Evolutionary conservation across 2,329 filamentous ascomycete species (phyloP).

Genomic region (Macroventuria anomochaeta): DNA sequence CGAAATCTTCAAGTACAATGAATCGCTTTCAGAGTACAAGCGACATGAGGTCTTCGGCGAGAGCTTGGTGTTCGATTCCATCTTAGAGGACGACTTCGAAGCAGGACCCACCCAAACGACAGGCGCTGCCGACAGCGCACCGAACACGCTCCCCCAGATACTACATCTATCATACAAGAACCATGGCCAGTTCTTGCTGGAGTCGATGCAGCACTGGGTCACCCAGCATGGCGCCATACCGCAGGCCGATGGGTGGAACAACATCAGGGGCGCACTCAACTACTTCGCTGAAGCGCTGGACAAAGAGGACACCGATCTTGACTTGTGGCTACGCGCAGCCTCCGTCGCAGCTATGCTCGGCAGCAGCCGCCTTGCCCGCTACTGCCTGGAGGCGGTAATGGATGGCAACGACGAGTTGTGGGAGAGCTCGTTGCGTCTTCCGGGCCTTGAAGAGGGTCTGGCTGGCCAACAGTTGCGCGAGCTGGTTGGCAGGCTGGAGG

Average conservation of each 20-base stretch:
- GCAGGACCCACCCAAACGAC: slow-evolving; percentile 55
- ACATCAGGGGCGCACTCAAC: slow-evolving; percentile 49
- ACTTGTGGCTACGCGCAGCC: slow-evolving; percentile 68
- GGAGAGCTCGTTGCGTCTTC: slow-evolving; percentile 60
- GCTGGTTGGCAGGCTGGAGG: slow-evolving; percentile 59
- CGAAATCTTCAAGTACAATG: slow-evolving; percentile 91
- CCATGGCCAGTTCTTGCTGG: slow-evolving; percentile 88
- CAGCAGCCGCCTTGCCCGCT: slow-evolving; percentile 65
- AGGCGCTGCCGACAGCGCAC: slow-evolving; percentile 73
- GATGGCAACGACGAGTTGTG: slow-evolving; percentile 66
- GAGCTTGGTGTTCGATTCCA: slow-evolving; percentile 51
- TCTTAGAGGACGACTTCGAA: slow-evolving; percentile 49
- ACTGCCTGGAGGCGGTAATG: slow-evolving; percentile 68
- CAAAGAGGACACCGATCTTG: slow-evolving; percentile 68
- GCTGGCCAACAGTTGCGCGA: slow-evolving; percentile 46
- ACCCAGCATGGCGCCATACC: slow-evolving; percentile 44
- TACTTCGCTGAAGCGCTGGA: slow-evolving; percentile 68
- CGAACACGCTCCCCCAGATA: slow-evolving; percentile 84
- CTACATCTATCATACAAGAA: slow-evolving; percentile 96
- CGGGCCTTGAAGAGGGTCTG: slow-evolving; percentile 55
- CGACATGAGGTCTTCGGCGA: slow-evolving; percentile 65
- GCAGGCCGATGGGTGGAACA: slow-evolving; percentile 37
- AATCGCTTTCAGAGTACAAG: slow-evolving; percentile 84
- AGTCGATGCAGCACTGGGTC: slow-evolving; percentile 66
- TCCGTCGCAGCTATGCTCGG: slow-evolving; percentile 64